These are phyloP conservation scores for Coffea canephora DNA, from an alignment of 257 asterid species.

Conservation along the genomic window DNA sequence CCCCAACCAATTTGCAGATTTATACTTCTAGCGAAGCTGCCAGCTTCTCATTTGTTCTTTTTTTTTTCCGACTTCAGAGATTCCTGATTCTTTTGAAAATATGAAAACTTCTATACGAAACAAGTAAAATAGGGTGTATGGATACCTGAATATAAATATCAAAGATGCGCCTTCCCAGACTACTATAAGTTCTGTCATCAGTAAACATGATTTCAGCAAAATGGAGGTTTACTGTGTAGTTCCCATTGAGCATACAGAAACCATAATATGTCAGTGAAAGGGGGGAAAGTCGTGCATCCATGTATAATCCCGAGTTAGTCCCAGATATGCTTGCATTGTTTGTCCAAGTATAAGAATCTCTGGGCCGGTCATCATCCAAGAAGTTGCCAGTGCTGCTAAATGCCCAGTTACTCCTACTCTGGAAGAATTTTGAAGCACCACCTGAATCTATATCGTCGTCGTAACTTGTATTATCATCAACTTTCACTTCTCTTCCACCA, in stretches of 20 bases:
- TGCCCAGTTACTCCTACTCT: slow-evolving; percentile 44
- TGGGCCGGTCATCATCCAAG: slow-evolving; percentile 27
- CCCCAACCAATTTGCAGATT: background rate
- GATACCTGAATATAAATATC: slow-evolving; percentile 39
- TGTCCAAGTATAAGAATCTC: slow-evolving; percentile 18
- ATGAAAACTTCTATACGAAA: too few species aligned
- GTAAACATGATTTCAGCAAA: slow-evolving; percentile 39
- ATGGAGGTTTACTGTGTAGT: slow-evolving; percentile 35
- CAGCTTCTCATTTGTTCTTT: background rate
- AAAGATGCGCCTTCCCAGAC: slow-evolving; percentile 37
- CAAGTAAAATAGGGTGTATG: background rate
- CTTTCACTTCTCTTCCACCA: slow-evolving; percentile 32
- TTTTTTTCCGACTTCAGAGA: background rate
- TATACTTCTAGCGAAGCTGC: background rate
- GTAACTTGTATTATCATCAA: slow-evolving; percentile 24
- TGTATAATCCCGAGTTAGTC: slow-evolving; percentile 13
- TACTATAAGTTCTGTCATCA: slow-evolving; percentile 19
- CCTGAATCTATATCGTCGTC: slow-evolving; percentile 41
- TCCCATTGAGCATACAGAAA: slow-evolving; percentile 35
- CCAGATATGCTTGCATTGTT: slow-evolving; percentile 15
- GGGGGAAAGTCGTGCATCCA: slow-evolving; percentile 37
- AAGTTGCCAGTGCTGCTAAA: slow-evolving; percentile 68
- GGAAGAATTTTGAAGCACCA: slow-evolving; percentile 37
- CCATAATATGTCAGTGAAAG: slow-evolving; percentile 39
- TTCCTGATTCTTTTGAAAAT: background rate